Conservation (phyloP, 202 grass and related monocot genomes). For the Alloteropsis angusta region DNA sequence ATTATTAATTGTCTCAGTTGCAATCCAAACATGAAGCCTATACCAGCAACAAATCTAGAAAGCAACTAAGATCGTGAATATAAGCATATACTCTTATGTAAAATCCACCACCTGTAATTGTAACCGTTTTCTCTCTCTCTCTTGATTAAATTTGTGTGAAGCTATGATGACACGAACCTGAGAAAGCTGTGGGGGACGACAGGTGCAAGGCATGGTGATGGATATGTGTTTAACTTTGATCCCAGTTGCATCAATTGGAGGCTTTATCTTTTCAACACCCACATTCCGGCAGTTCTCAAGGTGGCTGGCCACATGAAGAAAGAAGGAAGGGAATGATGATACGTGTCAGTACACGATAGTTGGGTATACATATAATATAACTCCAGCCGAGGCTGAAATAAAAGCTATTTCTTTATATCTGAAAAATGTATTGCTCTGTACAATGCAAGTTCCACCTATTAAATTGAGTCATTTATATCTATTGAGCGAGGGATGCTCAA, state of each 20-base stretch:
- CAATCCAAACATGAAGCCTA: too few relatives aligned
- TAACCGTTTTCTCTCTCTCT: not conserved
- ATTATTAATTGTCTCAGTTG: too few relatives aligned
- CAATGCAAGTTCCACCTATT: not conserved
- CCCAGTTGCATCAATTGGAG: slow-evolving; percentile 16
- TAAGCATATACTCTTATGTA: not conserved
- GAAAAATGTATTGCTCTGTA: too few relatives aligned
- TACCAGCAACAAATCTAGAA: not conserved
- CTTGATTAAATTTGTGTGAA: not conserved
- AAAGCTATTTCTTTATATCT: not conserved
- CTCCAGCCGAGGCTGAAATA: not conserved
- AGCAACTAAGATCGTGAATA: not conserved
- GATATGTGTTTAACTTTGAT: slow-evolving; percentile 8
- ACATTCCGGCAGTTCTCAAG: slow-evolving; percentile 21
- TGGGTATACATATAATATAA: not conserved
- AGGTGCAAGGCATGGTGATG: not conserved
- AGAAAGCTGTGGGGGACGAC: not conserved
- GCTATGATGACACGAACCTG: slow-evolving; percentile 25
- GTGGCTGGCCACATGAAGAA: not conserved
- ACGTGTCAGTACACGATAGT: not conserved
- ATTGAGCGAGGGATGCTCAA: too few relatives aligned
- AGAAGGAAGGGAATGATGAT: not conserved
- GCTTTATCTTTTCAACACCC: slow-evolving; percentile 1
- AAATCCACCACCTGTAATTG: not conserved
- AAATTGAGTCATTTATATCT: not conserved